A percentile compares a stretch with the other conserved stretches of the same genome.
phyloP scores from a whole-genome alignment of 345 rosid species.

The Cardamine resedifolia region DNA sequence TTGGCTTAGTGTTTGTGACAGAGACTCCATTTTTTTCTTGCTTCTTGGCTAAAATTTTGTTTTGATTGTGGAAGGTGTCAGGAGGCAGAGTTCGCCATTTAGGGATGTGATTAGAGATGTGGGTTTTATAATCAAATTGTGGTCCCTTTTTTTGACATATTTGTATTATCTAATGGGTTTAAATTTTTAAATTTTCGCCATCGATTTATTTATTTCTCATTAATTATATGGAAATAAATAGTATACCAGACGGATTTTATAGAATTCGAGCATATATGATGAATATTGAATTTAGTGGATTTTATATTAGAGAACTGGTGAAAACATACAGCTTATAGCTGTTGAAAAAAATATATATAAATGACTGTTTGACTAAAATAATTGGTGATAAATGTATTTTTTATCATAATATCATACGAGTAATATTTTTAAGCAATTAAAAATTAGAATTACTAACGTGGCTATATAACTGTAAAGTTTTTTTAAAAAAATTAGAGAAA shows the following conservation, averaged over 20 bases:
- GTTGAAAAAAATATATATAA: not conserved
- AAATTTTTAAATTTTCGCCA: too few relatives aligned
- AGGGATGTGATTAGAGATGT: constrained; percentile 19
- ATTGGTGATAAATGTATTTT: not conserved
- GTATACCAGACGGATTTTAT: not conserved
- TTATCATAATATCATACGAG: not conserved
- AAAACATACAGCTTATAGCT: not conserved
- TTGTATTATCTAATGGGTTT: too few relatives aligned
- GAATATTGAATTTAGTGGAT: not conserved
- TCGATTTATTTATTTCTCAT: constrained; percentile 9
- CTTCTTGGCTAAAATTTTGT: not conserved
- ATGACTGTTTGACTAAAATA: not conserved
- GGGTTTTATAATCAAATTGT: constrained; percentile 36
- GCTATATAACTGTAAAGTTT: too few relatives aligned
- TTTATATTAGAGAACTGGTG: not conserved
- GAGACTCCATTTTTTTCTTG: constrained; percentile 36
- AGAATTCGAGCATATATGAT: not conserved
- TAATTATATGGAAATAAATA: not conserved
- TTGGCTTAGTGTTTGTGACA: constrained; percentile 36
- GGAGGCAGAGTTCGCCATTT: constrained; percentile 25
- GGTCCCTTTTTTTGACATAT: constrained; percentile 27
- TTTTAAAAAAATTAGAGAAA: too few relatives aligned
- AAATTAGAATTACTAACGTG: too few relatives aligned
- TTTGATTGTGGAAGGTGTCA: constrained; percentile 11
- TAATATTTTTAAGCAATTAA: too few relatives aligned